Conservation (phyloP, 148 eudicot species). For the Rheum nobile region DNA sequence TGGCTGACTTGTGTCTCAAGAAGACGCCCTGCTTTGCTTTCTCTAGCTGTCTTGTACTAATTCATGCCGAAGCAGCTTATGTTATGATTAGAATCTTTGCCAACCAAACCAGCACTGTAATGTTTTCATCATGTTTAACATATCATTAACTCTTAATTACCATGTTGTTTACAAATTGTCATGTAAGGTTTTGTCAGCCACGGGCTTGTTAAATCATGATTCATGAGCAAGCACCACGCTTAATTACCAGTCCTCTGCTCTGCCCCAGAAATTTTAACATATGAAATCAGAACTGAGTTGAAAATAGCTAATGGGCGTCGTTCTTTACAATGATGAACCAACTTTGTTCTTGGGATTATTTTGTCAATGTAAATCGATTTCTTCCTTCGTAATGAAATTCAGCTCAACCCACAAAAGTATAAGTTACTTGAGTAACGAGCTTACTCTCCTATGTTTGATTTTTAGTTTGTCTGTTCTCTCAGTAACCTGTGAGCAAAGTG, state of each 20-base stretch:
- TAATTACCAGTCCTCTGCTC: neutral
- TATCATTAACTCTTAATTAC: neutral
- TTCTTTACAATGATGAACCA: too few species aligned
- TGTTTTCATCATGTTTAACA: neutral
- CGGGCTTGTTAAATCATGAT: neutral
- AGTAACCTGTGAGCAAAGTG: neutral
- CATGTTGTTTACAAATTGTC: neutral
- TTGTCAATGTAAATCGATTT: too few species aligned
- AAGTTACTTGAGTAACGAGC: too few species aligned
- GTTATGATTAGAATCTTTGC: neutral
- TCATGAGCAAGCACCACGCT: neutral
- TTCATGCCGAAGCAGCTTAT: neutral
- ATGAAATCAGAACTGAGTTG: neutral
- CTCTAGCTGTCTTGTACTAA: neutral
- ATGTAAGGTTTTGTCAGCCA: neutral
- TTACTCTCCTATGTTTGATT: neutral
- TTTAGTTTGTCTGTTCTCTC: neutral
- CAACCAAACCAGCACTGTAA: neutral
- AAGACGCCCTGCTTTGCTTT: neutral
- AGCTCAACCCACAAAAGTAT: too few species aligned
- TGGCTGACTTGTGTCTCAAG: neutral
- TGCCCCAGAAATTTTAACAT: slow-evolving; percentile 1
- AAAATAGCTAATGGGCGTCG: neutral
- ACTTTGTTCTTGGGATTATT: too few species aligned
- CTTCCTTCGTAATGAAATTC: too few species aligned